Evolutionary conservation across 345 rosid genomes (phyloP).

Genomic region (Moricandia arvensis): DNA sequence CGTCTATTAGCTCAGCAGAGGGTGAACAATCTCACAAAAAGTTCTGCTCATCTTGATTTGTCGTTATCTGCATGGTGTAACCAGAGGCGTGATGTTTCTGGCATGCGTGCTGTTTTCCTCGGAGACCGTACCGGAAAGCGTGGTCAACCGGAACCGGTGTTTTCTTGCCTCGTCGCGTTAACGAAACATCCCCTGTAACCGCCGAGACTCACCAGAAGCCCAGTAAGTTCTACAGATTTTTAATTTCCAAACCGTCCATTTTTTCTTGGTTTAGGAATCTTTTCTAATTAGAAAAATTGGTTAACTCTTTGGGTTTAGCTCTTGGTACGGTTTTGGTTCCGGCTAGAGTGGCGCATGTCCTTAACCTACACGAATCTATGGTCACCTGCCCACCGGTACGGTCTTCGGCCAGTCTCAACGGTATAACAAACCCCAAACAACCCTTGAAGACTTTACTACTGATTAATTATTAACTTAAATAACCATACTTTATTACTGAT

Average conservation of each 20-base stretch:
- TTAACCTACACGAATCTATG: constrained; percentile 49
- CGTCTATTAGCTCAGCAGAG: constrained; percentile 26
- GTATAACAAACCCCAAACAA: not conserved
- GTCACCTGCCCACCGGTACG: constrained; percentile 32
- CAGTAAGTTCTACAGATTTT: constrained; percentile 40
- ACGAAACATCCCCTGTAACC: constrained; percentile 25
- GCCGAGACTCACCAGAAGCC: constrained; percentile 57
- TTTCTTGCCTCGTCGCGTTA: constrained; percentile 70
- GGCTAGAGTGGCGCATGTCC: constrained; percentile 67
- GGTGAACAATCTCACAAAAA: not conserved
- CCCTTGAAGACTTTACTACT: no score
- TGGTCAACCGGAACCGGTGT: constrained; percentile 83
- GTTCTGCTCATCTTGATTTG: constrained; percentile 36
- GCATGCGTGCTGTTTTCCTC: no score
- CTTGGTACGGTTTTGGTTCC: constrained; percentile 67
- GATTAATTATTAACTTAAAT: no score
- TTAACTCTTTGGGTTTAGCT: constrained; percentile 11
- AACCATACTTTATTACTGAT: no score
- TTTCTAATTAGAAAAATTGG: not conserved
- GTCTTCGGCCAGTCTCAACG: constrained; percentile 14
- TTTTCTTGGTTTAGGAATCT: not conserved
- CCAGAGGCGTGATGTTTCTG: constrained; percentile 38
- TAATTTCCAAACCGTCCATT: not conserved
- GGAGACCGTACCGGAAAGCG: constrained; percentile 47
- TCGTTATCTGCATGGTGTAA: constrained; percentile 58